Conservation (phyloP, 352 stramenopile genomes). For the Pythium pyrilobum region DNA sequence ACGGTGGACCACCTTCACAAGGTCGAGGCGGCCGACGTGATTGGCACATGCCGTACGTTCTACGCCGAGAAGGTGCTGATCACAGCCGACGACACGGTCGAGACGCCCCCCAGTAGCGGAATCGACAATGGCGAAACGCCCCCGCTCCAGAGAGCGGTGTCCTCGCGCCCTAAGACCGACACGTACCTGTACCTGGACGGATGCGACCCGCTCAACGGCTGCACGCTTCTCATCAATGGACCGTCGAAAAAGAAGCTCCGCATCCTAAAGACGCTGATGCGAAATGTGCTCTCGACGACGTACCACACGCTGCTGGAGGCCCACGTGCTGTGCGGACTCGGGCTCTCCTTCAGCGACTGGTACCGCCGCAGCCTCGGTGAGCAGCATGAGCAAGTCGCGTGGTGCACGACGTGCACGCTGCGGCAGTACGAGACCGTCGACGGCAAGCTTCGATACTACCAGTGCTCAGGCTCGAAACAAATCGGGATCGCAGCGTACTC, state of each 20-base stretch:
- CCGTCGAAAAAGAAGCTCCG: slow-evolving; percentile 84
- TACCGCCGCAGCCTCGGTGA: slow-evolving; percentile 19
- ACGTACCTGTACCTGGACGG: slow-evolving; percentile 95
- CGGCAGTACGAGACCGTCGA: slow-evolving; percentile 48
- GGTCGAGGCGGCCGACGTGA: slow-evolving; percentile 36
- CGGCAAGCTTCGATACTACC: slow-evolving; percentile 49
- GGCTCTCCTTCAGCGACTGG: slow-evolving; percentile 16
- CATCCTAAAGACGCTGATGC: slow-evolving; percentile 90
- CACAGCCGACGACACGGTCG: slow-evolving; percentile 25
- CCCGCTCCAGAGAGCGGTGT: slow-evolving; percentile 4
- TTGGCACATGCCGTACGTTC: slow-evolving; percentile 67
- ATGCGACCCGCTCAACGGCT: slow-evolving; percentile 92
- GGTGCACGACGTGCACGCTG: slow-evolving; percentile 71
- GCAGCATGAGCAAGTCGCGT: slow-evolving; percentile 36
- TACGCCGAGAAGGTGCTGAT: slow-evolving; percentile 54
- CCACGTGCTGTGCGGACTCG: slow-evolving; percentile 90
- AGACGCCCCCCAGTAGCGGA: neutral
- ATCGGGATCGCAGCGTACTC: slow-evolving; percentile 59
- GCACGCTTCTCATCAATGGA: slow-evolving; percentile 92
- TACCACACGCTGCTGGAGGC: slow-evolving; percentile 97
- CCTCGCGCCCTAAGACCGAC: slow-evolving; percentile 42
- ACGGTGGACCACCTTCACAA: slow-evolving; percentile 92
- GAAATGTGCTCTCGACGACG: slow-evolving; percentile 88
- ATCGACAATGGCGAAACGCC: neutral
- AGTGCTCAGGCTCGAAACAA: slow-evolving; percentile 67